phyloP scores from a whole-genome alignment of 1,284 basidiomycete species.

The Ustilago trichophora region DNA sequence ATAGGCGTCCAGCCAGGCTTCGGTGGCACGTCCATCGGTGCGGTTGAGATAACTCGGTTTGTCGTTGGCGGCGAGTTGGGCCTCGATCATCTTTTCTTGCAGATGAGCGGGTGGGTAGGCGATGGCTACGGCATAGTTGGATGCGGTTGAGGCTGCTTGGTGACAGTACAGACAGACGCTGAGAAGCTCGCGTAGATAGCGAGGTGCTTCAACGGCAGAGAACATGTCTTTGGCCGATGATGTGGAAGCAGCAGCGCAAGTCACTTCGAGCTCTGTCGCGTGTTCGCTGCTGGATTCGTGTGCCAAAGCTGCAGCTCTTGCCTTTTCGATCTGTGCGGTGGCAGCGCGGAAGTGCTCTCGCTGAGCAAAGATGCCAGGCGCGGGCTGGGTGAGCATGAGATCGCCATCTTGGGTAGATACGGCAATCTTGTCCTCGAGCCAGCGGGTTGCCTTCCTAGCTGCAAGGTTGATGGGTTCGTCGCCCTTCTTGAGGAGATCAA shows the following conservation, averaged over 20 bases:
- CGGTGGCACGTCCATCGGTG: slow-evolving; percentile 33
- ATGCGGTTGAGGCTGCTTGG: neutral
- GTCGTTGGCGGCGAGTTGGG: slow-evolving; percentile 3
- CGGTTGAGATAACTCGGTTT: slow-evolving; percentile 27
- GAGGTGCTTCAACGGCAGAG: slow-evolving; percentile 15
- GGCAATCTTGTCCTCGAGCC: slow-evolving; percentile 72
- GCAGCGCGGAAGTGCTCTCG: slow-evolving; percentile 22
- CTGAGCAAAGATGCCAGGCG: slow-evolving; percentile 42
- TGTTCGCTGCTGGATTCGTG: no score
- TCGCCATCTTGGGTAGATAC: slow-evolving; percentile 15
- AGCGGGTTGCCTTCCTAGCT: slow-evolving; percentile 81
- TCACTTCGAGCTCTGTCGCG: no score
- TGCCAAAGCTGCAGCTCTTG: slow-evolving; percentile 2
- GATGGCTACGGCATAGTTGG: slow-evolving; percentile 25
- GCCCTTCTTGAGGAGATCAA: slow-evolving; percentile 93
- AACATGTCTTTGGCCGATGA: slow-evolving; percentile 19
- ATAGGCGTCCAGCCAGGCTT: slow-evolving; percentile 40
- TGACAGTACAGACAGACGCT: slow-evolving; percentile 33
- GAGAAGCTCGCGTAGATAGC: slow-evolving; percentile 37
- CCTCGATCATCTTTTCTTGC: slow-evolving; percentile 29
- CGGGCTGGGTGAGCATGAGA: slow-evolving; percentile 24
- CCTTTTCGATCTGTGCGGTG: slow-evolving; percentile 13
- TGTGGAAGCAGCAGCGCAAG: no score
- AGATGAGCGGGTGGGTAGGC: slow-evolving; percentile 39
- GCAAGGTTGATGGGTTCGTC: slow-evolving; percentile 78